Evolutionary conservation across 192 early-diverging fungal genomes (phyloP).

Genomic region (Gryganskiella cystojenkinii): DNA sequence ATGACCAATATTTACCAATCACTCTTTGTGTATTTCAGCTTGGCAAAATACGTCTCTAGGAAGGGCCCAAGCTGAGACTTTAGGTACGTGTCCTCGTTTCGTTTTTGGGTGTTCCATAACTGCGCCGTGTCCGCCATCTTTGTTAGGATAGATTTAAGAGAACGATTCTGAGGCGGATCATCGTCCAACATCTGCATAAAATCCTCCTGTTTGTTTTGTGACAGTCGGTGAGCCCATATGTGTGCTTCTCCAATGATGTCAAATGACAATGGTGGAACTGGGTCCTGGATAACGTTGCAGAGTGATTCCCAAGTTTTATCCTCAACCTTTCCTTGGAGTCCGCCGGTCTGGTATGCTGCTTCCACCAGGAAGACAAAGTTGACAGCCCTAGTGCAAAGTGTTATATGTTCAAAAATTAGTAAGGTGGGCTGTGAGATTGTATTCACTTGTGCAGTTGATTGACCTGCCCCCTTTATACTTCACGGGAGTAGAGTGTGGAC

Average conservation of each 20-base stretch:
- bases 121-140: conserved; percentile 10
- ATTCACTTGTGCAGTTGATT: neutral
- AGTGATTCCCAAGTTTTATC: neutral
- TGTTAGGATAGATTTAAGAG: conserved; percentile 17
- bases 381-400: too few species aligned
- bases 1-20: too few species aligned
- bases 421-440: too few species aligned
- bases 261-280: neutral
- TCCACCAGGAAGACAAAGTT: neutral
- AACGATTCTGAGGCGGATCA: conserved; percentile 4
- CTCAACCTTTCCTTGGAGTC: neutral
- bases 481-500: neutral
- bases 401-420: too few species aligned
- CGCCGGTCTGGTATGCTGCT: neutral
- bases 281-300: neutral
- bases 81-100: conserved; percentile 32
- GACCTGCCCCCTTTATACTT: neutral
- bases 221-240: conserved; percentile 7
- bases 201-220: conserved; percentile 1
- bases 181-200: conserved; percentile 13
- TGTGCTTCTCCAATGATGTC: neutral
- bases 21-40: conserved; percentile 6
- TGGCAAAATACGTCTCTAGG: neutral
- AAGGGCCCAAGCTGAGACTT: conserved; percentile 14
- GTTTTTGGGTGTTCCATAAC: conserved; percentile 18